phyloP scores from a whole-genome alignment of 768 basidiomycete species.

The Dioszegia hungarica region DNA sequence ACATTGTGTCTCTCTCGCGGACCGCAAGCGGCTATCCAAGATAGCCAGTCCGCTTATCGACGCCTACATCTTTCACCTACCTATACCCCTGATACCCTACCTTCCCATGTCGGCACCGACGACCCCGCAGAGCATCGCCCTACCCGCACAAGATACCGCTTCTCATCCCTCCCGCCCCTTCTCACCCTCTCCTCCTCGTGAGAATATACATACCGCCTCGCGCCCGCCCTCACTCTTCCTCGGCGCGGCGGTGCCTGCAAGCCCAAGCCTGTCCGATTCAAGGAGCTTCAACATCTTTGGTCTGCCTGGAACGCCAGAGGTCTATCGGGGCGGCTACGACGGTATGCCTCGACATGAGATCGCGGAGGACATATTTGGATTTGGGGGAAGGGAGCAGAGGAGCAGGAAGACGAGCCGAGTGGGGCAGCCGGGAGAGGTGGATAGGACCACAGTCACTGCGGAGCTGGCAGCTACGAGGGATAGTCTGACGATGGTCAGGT shows the following conservation, averaged over 20 bases:
- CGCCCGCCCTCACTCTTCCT: slow-evolving; percentile 32
- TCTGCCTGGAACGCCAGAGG: not conserved
- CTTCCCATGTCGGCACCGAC: not conserved
- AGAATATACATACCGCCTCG: slow-evolving; percentile 32
- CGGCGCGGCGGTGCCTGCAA: slow-evolving; percentile 14
- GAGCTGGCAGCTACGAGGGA: not conserved
- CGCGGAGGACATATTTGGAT: not conserved
- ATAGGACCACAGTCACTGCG: not conserved
- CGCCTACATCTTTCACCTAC: slow-evolving; percentile 1
- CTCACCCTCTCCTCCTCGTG: slow-evolving; percentile 38
- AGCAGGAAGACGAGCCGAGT: not conserved
- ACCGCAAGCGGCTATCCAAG: not conserved
- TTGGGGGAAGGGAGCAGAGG: not conserved
- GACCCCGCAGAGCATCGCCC: not conserved
- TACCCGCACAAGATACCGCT: not conserved
- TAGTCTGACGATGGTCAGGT: not conserved
- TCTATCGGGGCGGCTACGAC: not conserved
- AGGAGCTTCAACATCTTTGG: not conserved
- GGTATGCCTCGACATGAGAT: not conserved
- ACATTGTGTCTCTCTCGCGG: not conserved
- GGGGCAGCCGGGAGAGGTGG: slow-evolving; percentile 1
- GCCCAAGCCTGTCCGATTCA: not conserved
- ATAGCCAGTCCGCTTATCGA: not conserved
- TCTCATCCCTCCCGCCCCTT: slow-evolving; percentile 19
- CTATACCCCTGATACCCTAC: slow-evolving; percentile 4